A percentile compares a stretch with the other conserved stretches of the same genome.
These are phyloP conservation scores for Sordaria brevicollis DNA, from an alignment of 495 filamentous ascomycete species.

Conservation along the genomic window DNA sequence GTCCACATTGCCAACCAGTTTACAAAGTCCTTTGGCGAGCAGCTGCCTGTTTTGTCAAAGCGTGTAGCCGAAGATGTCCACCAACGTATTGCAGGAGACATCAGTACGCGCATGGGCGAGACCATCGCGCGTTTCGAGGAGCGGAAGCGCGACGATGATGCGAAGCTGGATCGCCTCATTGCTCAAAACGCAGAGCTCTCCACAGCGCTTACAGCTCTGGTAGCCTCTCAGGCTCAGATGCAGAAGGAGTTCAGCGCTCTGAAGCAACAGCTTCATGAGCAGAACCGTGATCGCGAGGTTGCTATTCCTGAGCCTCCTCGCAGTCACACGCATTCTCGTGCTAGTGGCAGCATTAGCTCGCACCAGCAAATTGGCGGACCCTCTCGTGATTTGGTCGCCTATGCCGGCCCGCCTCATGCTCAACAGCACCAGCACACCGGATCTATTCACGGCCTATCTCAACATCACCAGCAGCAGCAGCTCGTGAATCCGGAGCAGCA, in stretches of 20 bases:
- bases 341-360: conserved; percentile 9
- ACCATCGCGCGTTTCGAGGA: conserved; percentile 45
- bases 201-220: conserved; percentile 63
- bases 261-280: conserved; percentile 14
- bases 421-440: conserved; percentile 9
- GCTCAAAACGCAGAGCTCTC: conserved; percentile 58
- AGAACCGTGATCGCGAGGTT: conserved; percentile 6
- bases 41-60: conserved; percentile 56
- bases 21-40: conserved; percentile 43
- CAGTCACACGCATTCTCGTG: conserved; percentile 8
- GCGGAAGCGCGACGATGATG: conserved; percentile 57
- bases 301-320: background rate
- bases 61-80: conserved; percentile 50
- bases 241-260: conserved; percentile 13
- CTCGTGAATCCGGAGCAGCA: conserved; percentile 21
- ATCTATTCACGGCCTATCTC: conserved; percentile 18
- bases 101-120: conserved; percentile 23
- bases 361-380: conserved; percentile 6
- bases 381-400: conserved; percentile 14
- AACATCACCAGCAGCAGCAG: conserved; percentile 21
- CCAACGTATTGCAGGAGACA: conserved; percentile 23
- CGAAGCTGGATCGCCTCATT: conserved; percentile 78
- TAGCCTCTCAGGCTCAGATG: conserved; percentile 43
- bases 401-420: conserved; percentile 5
- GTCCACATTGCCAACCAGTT: conserved; percentile 39